Conservation (phyloP, 2,329 filamentous ascomycete genomes). For the Sarocladium strictum region DNA sequence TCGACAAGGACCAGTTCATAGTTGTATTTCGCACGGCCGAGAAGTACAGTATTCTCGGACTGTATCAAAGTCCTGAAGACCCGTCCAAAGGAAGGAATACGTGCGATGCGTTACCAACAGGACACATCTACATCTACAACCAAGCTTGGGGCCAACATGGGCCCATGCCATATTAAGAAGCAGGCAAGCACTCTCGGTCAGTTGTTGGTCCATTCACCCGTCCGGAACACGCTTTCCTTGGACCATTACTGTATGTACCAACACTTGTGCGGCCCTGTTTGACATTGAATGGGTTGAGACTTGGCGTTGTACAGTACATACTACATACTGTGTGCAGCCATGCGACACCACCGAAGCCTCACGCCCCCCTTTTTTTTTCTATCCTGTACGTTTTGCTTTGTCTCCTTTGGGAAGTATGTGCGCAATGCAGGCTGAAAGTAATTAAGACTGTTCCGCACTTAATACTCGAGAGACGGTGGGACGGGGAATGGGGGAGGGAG, state of each 20-base stretch:
- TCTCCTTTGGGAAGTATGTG: slow-evolving; percentile 8
- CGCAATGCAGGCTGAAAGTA: background rate
- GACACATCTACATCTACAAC: no score
- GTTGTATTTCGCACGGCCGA: no score
- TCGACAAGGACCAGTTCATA: no score
- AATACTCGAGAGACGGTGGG: background rate
- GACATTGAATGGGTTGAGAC: background rate
- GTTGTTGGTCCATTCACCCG: background rate
- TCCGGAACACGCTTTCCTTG: background rate
- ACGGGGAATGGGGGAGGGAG: no score
- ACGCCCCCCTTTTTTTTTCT: background rate
- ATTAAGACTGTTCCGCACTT: slow-evolving; percentile 4
- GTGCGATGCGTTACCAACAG: no score
- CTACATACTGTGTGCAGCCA: background rate
- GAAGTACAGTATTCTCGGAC: no score
- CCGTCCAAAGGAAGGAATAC: no score
- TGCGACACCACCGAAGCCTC: background rate
- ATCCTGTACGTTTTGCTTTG: background rate
- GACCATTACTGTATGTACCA: background rate
- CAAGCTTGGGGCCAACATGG: background rate
- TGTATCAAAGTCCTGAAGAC: no score
- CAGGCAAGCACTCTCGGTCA: background rate
- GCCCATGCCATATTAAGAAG: background rate
- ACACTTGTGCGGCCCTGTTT: background rate
- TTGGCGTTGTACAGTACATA: background rate